phyloP scores from a whole-genome alignment of 2,329 filamentous ascomycete genomes.

The Diaporthe ampelina region DNA sequence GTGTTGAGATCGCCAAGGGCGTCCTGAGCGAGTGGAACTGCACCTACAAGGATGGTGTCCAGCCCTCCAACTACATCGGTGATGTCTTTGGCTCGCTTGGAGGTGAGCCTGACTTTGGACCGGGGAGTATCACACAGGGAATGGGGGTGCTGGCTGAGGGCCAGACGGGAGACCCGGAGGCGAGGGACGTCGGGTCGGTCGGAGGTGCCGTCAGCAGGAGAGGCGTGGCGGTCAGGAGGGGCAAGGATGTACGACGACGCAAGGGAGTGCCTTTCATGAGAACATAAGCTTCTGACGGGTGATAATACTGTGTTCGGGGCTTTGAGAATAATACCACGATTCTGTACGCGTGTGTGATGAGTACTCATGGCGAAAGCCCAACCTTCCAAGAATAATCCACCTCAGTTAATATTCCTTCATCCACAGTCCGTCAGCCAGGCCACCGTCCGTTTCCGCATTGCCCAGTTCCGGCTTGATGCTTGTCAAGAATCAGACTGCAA shows the following conservation, averaged over 20 bases:
- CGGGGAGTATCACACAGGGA: conserved; percentile 60
- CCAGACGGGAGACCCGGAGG: conserved; percentile 43
- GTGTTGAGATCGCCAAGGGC: conserved; percentile 74
- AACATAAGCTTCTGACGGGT: background rate
- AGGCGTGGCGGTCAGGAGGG: conserved; percentile 22
- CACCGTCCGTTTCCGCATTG: background rate
- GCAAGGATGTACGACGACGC: conserved; percentile 7
- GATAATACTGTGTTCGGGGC: background rate
- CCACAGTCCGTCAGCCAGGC: background rate
- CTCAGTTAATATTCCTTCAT: background rate
- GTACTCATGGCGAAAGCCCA: background rate
- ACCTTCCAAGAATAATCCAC: background rate
- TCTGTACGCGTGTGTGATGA: background rate
- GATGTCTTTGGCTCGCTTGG: conserved; percentile 80
- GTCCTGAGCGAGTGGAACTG: conserved; percentile 73
- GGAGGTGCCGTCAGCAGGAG: conserved; percentile 26
- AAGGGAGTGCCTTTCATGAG: conserved; percentile 30
- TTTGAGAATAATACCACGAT: background rate
- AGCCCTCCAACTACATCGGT: conserved; percentile 75
- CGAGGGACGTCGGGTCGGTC: conserved; percentile 14
- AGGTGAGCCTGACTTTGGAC: conserved; percentile 75
- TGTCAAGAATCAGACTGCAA: too few species aligned
- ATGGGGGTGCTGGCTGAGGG: conserved; percentile 48
- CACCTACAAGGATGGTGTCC: conserved; percentile 70
- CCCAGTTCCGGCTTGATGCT: too few species aligned